phyloP scores from a whole-genome alignment of 2,329 filamentous ascomycete genomes.

The Spiromastix sp. region DNA sequence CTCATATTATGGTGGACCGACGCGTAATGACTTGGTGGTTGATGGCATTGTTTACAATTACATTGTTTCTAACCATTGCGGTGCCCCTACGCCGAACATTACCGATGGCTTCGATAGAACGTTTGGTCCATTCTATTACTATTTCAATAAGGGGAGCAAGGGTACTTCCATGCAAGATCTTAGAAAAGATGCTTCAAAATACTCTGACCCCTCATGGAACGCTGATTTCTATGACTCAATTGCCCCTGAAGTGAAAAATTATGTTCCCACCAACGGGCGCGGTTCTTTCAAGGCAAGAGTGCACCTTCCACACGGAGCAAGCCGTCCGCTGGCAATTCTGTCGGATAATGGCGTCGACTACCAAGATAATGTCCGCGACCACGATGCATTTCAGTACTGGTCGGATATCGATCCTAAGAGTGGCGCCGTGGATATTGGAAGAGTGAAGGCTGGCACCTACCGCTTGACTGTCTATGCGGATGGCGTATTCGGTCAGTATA shows the following conservation, averaged over 20 bases:
- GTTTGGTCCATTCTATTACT: slow-evolving; percentile 53
- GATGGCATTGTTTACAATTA: slow-evolving; percentile 60
- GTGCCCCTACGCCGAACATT: slow-evolving; percentile 53
- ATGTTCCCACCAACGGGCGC: slow-evolving; percentile 43
- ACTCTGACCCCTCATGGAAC: slow-evolving; percentile 45
- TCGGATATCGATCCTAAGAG: slow-evolving; percentile 34
- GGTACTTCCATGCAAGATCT: slow-evolving; percentile 39
- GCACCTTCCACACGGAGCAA: slow-evolving; percentile 41
- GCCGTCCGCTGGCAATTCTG: slow-evolving; percentile 46
- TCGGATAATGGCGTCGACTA: slow-evolving; percentile 42
- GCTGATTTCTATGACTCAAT: slow-evolving; percentile 54
- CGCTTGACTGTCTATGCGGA: slow-evolving; percentile 54
- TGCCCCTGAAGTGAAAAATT: slow-evolving; percentile 48
- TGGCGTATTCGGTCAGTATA: slow-evolving; percentile 51
- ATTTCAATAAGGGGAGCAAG: slow-evolving; percentile 49
- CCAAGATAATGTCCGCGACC: slow-evolving; percentile 49
- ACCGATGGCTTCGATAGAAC: slow-evolving; percentile 55
- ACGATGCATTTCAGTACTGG: slow-evolving; percentile 54
- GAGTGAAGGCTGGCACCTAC: slow-evolving; percentile 49
- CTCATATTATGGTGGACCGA: slow-evolving; percentile 51
- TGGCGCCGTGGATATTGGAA: slow-evolving; percentile 43
- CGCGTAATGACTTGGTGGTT: slow-evolving; percentile 53
- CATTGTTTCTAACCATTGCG: slow-evolving; percentile 53
- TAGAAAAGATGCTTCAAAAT: slow-evolving; percentile 44
- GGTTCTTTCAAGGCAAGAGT: slow-evolving; percentile 42